phyloP scores from a whole-genome alignment of 768 basidiomycete genomes.

The Termitomyces sp. region DNA sequence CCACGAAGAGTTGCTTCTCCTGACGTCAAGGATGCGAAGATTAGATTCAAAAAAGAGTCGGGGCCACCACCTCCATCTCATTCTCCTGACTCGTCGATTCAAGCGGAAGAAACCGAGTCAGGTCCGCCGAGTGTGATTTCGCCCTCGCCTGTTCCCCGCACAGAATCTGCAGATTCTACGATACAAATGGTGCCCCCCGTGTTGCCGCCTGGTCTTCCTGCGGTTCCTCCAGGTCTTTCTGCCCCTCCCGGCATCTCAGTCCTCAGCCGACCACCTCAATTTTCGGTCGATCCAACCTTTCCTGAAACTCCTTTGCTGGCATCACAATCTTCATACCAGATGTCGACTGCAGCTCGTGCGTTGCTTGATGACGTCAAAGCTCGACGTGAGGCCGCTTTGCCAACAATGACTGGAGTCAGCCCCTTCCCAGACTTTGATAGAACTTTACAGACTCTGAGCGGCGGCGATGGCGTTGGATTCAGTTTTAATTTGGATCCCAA shows the following conservation, averaged over 20 bases:
- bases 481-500: slow-evolving; percentile 86
- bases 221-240: slow-evolving; percentile 44
- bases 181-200: slow-evolving; percentile 20
- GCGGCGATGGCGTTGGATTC: slow-evolving; percentile 65
- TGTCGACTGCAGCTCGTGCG: slow-evolving; percentile 81
- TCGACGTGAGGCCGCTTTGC: slow-evolving; percentile 54
- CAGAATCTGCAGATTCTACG: slow-evolving; percentile 29
- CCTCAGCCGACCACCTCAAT: slow-evolving; percentile 46
- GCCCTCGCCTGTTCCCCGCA: slow-evolving; percentile 17
- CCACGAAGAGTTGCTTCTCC: slow-evolving; percentile 41
- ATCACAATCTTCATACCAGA: slow-evolving; percentile 70
- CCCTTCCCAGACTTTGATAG: slow-evolving; percentile 90
- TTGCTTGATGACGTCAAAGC: slow-evolving; percentile 80
- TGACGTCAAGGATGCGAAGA: slow-evolving; percentile 28
- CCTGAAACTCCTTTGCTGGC: slow-evolving; percentile 48
- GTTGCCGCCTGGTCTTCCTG: slow-evolving; percentile 37
- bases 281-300: slow-evolving; percentile 35
- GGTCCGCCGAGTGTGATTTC: slow-evolving; percentile 39
- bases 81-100: slow-evolving; percentile 44
- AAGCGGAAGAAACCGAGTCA: slow-evolving; percentile 43
- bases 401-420: slow-evolving; percentile 37
- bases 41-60: slow-evolving; percentile 32
- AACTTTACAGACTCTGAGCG: slow-evolving; percentile 67
- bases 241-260: slow-evolving; percentile 61
- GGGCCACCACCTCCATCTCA: slow-evolving; percentile 21